Conservation (phyloP, 192 early-diverging fungal species). For the Geranomyces michiganensis region DNA sequence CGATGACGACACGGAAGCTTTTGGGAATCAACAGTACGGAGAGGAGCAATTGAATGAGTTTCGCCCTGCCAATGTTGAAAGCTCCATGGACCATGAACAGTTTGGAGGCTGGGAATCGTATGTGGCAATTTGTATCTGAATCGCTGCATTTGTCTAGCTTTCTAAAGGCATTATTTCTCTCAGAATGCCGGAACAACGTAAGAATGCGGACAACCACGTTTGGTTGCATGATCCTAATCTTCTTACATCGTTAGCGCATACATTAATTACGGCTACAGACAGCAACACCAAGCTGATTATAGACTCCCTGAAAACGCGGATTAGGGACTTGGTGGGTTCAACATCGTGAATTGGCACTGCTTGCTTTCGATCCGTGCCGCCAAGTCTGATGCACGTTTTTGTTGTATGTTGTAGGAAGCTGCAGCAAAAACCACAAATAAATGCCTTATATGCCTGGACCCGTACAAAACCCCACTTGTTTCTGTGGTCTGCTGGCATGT, state of each 20-base stretch:
- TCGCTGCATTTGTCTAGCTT: too few relatives aligned
- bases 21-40: slow-evolving; percentile 73
- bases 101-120: slow-evolving; percentile 3
- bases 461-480: slow-evolving; percentile 68
- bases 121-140: too few relatives aligned
- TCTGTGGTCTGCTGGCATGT: slow-evolving; percentile 93
- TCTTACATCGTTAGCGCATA: too few relatives aligned
- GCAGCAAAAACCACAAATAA: slow-evolving; percentile 45
- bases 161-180: too few relatives aligned
- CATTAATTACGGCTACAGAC: not conserved
- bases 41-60: slow-evolving; percentile 66
- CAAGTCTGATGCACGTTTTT: too few relatives aligned
- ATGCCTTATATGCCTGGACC: slow-evolving; percentile 82
- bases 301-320: slow-evolving; percentile 74
- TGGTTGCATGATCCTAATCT: too few relatives aligned
- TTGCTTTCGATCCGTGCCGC: too few relatives aligned
- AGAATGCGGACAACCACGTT: too few relatives aligned
- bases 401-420: slow-evolving; percentile 23
- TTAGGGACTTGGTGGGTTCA: slow-evolving; percentile 66
- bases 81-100: slow-evolving; percentile 11
- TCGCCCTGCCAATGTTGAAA: slow-evolving; percentile 19
- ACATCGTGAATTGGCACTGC: not conserved
- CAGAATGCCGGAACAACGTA: too few relatives aligned
- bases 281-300: slow-evolving; percentile 67
- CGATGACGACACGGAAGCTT: slow-evolving; percentile 72